Conservation (phyloP, 371 early-diverging fungal genomes). For the Syncephalastrum contaminatum region DNA sequence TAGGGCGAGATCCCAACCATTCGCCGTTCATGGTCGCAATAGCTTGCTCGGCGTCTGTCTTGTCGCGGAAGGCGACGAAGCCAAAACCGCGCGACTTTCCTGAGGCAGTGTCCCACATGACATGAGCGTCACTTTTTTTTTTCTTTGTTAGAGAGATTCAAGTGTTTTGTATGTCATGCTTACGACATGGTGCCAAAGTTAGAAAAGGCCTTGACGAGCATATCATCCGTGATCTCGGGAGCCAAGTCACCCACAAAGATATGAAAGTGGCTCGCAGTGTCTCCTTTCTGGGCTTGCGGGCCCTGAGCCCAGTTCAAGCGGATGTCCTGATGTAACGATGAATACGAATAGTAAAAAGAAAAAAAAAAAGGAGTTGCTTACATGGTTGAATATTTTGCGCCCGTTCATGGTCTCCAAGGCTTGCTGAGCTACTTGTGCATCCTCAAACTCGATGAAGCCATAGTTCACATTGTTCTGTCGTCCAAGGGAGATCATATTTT, state of each 20-base stretch:
- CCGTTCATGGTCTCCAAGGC: constrained; percentile 82
- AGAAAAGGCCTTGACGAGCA: constrained; percentile 68
- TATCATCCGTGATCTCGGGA: constrained; percentile 79
- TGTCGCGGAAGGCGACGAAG: constrained; percentile 81
- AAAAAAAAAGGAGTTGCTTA: constrained; percentile 11
- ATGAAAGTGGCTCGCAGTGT: constrained; percentile 64
- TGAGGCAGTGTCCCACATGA: constrained; percentile 75
- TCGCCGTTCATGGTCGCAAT: constrained; percentile 88
- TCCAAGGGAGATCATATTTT: neutral
- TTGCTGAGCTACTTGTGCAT: constrained; percentile 68
- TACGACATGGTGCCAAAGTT: constrained; percentile 62
- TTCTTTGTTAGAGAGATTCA: neutral
- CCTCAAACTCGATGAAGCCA: constrained; percentile 87
- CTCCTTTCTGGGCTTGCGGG: constrained; percentile 10
- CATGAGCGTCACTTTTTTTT: constrained; percentile 45
- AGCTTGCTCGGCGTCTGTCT: constrained; percentile 79
- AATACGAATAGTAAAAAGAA: neutral
- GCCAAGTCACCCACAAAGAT: constrained; percentile 86
- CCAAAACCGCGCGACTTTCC: constrained; percentile 84
- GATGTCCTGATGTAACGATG: constrained; percentile 32
- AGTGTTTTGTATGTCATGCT: constrained; percentile 21
- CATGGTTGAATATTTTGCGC: constrained; percentile 62
- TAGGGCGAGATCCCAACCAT: constrained; percentile 59
- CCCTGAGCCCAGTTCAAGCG: constrained; percentile 50
- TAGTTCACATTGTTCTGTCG: constrained; percentile 19